Evolutionary conservation across 1,284 basidiomycete species (phyloP).

Genomic region (Phellopilus nigrolimitatus): DNA sequence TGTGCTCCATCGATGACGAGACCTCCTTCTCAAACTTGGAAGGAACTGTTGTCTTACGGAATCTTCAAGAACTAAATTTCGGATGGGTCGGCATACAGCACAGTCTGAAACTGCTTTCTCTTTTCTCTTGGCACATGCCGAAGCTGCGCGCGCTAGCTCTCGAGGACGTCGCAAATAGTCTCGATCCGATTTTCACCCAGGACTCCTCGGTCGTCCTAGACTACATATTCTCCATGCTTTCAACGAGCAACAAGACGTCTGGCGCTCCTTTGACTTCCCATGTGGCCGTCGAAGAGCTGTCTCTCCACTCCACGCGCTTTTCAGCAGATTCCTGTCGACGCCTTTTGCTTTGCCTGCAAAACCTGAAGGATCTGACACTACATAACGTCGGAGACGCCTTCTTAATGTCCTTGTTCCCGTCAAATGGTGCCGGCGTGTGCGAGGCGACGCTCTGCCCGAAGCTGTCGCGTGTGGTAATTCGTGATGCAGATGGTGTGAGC

Average conservation of each 20-base stretch:
- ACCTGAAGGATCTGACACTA: not conserved
- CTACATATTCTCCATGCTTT: slow-evolving; percentile 18
- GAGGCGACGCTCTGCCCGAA: not conserved
- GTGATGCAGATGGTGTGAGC: not conserved
- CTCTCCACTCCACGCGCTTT: not conserved
- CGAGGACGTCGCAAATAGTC: slow-evolving; percentile 39
- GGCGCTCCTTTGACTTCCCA: not conserved
- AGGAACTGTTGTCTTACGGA: slow-evolving; percentile 30
- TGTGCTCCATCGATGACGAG: slow-evolving; percentile 24
- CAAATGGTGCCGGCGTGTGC: not conserved
- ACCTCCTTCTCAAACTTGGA: slow-evolving; percentile 2
- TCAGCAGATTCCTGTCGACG: not conserved
- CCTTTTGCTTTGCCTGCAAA: slow-evolving; percentile 1
- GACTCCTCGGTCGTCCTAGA: slow-evolving; percentile 34
- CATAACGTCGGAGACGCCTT: slow-evolving; percentile 4
- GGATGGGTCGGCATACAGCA: slow-evolving; percentile 45
- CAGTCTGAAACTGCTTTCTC: slow-evolving; percentile 37
- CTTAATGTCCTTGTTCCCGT: not conserved
- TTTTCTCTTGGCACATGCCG: slow-evolving; percentile 36
- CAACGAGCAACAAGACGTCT: not conserved
- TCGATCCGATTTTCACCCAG: slow-evolving; percentile 29
- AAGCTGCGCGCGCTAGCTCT: slow-evolving; percentile 35
- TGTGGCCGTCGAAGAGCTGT: not conserved
- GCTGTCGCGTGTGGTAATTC: not conserved
- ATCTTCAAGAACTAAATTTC: slow-evolving; percentile 36